Conservation (phyloP, 768 basidiomycete species). For the Lactarius psammicola region DNA sequence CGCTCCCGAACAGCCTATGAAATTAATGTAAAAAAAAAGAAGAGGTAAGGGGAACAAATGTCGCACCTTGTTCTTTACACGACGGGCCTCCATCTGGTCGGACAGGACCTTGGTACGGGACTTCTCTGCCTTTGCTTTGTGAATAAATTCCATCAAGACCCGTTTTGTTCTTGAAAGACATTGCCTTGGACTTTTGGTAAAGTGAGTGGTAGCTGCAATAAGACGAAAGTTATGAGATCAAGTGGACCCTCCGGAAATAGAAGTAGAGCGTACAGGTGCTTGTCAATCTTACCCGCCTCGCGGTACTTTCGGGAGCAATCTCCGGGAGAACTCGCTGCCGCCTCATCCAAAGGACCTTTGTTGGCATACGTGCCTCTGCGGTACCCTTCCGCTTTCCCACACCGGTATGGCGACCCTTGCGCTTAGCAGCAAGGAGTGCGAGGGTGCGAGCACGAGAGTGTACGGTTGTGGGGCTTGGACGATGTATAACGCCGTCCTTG, state of each 20-base stretch:
- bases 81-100: constrained; percentile 99
- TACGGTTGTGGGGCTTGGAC: constrained; percentile 88
- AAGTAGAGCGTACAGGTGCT: constrained; percentile 77
- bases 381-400: constrained; percentile 99
- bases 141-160: constrained; percentile 99
- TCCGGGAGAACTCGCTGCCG: constrained; percentile 93
- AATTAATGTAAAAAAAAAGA: background rate
- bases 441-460: constrained; percentile 97
- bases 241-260: constrained; percentile 15
- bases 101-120: constrained; percentile 93
- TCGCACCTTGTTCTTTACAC: constrained; percentile 95
- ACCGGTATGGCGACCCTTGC: constrained; percentile 98
- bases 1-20: constrained; percentile 87
- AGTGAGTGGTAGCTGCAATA: constrained; percentile 86
- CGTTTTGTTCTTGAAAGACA: constrained; percentile 99
- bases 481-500: constrained; percentile 94
- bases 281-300: constrained; percentile 99
- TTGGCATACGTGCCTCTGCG: constrained; percentile 94
- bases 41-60: constrained; percentile 13
- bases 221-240: background rate
- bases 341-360: constrained; percentile 98
- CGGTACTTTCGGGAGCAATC: constrained; percentile 97
- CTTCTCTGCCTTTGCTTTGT: constrained; percentile 99
- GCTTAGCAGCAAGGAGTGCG: constrained; percentile 91
- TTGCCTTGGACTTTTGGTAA: constrained; percentile 99